Base-by-base conservation (phyloP, 352 stramenopile species). In the Pythium rishiriense region DNA sequence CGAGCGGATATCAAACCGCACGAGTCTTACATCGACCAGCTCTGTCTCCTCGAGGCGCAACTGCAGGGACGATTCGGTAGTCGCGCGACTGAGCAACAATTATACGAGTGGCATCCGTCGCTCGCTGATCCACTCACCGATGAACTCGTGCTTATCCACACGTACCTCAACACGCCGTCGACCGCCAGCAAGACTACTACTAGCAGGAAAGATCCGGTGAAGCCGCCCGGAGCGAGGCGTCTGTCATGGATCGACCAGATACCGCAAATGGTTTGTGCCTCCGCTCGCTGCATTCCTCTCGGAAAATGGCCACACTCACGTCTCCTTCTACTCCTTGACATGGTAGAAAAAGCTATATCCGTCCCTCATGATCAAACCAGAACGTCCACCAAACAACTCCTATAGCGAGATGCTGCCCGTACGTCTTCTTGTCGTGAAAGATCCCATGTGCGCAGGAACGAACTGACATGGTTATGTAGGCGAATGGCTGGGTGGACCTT, bases 1-100 rank as follows among this genome's bases (percentile, higher is more conserved):
- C 83, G 90, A 14, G 57, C 76, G 1, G 92, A 98, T 68, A 85
- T 97, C 68, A 92, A 91, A 42, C 74, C 87, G 31, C 81, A 91
- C 63, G 76, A 88, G 58, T 88, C 77, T 8, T 93, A 90, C 48
- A 72, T 91, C 26, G 76, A 93, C 35, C 85, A 94, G 35, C 75
- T 94, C 21, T 87, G 79, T 25, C 71, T 67, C 1, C 62, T 94
- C 1, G 84, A 94, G 60, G 64, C 70, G 0, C 85, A 93, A 55
- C 54, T 94, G 47, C 79, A 88, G 56, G 71, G 71, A 26, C 75
- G 72, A 35, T 80, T 78, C 15, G 63, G 71, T 28, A 54, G 45
- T 11, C 72, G 73, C 2, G 77, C 79, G 12, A 84, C 73, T 0
- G 82, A 91, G 48, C 75, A 83, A 52, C 84, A 92, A 53, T 61